These are phyloP conservation scores for Orbilia blumenaviensis DNA, from an alignment of 2,329 filamentous ascomycete species.

Conservation along the genomic window DNA sequence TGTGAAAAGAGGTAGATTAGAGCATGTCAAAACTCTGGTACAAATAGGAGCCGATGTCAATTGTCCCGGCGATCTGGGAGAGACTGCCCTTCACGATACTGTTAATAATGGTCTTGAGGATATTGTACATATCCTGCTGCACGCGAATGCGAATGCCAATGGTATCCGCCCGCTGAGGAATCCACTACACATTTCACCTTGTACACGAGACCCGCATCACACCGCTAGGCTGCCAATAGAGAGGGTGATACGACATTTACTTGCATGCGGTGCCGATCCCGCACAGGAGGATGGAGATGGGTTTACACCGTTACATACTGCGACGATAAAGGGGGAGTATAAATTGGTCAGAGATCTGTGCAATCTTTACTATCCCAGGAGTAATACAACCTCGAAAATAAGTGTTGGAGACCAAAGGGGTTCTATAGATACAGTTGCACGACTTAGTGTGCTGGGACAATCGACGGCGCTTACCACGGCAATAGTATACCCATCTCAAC, in stretches of 20 bases:
- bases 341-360: background rate
- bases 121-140: background rate
- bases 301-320: slow-evolving; percentile 24
- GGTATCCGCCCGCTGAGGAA: slow-evolving; percentile 2
- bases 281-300: slow-evolving; percentile 17
- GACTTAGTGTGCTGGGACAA: background rate
- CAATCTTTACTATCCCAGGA: background rate
- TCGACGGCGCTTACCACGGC: slow-evolving; percentile 25
- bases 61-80: slow-evolving; percentile 6
- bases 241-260: background rate
- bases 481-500: background rate
- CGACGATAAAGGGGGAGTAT: background rate
- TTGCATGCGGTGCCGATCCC: slow-evolving; percentile 5
- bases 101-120: background rate
- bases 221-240: background rate
- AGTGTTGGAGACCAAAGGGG: too few species aligned
- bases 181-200: slow-evolving; percentile 7
- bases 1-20: background rate
- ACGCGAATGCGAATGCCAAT: slow-evolving; percentile 12
- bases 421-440: slow-evolving; percentile 10
- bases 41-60: background rate
- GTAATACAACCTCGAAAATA: too few species aligned
- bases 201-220: background rate
- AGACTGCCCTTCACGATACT: slow-evolving; percentile 27
- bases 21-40: background rate